A percentile compares a stretch with the other conserved stretches of the same genome.
Evolutionary conservation across 2,329 filamentous ascomycete species (phyloP).

Genomic region (Cladosporium sp.): DNA sequence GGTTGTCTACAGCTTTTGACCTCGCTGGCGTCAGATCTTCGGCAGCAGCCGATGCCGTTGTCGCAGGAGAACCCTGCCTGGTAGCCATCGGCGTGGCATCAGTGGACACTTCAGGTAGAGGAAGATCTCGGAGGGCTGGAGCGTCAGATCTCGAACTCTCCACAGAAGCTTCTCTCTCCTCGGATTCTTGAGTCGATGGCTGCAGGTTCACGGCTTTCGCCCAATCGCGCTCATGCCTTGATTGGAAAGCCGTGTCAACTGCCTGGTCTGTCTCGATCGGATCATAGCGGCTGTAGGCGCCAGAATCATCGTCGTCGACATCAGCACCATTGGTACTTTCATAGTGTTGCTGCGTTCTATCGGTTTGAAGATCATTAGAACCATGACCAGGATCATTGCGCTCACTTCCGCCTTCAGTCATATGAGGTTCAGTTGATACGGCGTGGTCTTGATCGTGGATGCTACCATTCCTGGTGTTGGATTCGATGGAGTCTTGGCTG

Average conservation of each 20-base stretch:
- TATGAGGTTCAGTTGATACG: background rate
- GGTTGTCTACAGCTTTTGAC: slow-evolving; percentile 3
- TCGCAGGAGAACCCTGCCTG: slow-evolving; percentile 17
- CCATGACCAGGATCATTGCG: background rate
- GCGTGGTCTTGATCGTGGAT: background rate
- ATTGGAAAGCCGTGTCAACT: background rate
- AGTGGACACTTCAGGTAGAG: slow-evolving; percentile 11
- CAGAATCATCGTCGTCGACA: background rate
- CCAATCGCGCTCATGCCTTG: slow-evolving; percentile 11
- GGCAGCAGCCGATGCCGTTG: slow-evolving; percentile 22
- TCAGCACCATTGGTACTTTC: background rate
- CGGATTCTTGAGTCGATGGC: background rate
- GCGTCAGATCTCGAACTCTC: slow-evolving; percentile 15
- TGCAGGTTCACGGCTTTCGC: slow-evolving; percentile 11
- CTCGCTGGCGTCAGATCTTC: slow-evolving; percentile 14
- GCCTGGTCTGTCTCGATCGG: background rate
- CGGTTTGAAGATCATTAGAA: background rate
- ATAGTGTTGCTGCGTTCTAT: background rate
- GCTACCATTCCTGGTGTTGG: background rate
- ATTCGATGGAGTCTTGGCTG: slow-evolving; percentile 4
- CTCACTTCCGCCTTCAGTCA: background rate
- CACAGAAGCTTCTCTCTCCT: slow-evolving; percentile 13
- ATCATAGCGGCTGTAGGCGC: background rate
- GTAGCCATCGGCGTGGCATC: slow-evolving; percentile 21
- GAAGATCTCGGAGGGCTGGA: slow-evolving; percentile 12